A percentile compares a stretch with the other conserved stretches of the same genome.
These are phyloP conservation scores for Lichtheimia ramosa DNA, from an alignment of 371 early-diverging fungal genomes.

Conservation along the genomic window DNA sequence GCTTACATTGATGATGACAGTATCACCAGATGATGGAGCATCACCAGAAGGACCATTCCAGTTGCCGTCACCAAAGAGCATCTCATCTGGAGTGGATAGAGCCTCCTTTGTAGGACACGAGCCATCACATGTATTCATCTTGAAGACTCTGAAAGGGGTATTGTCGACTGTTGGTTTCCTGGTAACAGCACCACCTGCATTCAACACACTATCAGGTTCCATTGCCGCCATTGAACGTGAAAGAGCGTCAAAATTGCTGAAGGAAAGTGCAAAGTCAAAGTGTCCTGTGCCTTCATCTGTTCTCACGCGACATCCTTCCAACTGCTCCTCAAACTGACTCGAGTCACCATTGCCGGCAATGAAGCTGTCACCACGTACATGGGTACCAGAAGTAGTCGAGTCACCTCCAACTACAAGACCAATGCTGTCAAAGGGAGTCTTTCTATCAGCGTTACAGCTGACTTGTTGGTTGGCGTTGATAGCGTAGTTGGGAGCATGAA, in stretches of 20 bases:
- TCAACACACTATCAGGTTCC: background rate
- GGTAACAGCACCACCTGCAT: background rate
- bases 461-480: constrained; percentile 15
- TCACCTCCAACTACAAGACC: constrained; percentile 12
- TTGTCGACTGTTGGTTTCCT: background rate
- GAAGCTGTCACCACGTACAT: constrained; percentile 14
- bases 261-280: background rate
- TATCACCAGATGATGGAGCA: background rate
- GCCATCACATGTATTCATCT: constrained; percentile 7
- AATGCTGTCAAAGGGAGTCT: background rate
- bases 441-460: background rate
- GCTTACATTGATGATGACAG: constrained; percentile 19
- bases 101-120: background rate
- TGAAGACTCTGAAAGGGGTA: constrained; percentile 5
- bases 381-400: background rate
- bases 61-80: constrained; percentile 11
- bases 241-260: background rate
- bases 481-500: constrained; percentile 11
- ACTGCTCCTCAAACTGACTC: no score
- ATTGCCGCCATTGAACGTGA: background rate
- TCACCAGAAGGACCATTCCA: constrained; percentile 20
- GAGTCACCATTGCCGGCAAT: constrained; percentile 1
- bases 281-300: background rate
- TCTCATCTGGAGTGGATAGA: constrained; percentile 9
- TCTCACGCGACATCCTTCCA: background rate